Conservation (phyloP, 495 filamentous ascomycete genomes). For the Wilcoxina mikolae region DNA sequence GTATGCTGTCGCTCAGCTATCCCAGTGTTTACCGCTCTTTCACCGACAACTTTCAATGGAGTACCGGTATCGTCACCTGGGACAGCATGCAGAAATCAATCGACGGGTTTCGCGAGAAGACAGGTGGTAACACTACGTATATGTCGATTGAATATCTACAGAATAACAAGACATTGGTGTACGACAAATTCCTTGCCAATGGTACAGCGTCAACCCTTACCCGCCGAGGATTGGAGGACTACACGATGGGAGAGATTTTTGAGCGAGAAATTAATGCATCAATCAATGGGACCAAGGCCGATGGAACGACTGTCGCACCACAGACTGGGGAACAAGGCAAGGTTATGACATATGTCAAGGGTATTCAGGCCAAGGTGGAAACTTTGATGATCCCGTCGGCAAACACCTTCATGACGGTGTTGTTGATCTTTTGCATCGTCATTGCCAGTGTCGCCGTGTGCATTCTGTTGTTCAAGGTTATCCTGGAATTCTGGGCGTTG, state of each 20-base stretch:
- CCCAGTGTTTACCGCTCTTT: slow-evolving; percentile 78
- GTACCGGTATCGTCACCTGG: slow-evolving; percentile 74
- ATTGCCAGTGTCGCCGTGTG: slow-evolving; percentile 71
- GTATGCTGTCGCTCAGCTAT: slow-evolving; percentile 83
- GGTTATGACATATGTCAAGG: slow-evolving; percentile 40
- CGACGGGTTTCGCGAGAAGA: slow-evolving; percentile 63
- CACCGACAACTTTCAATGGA: slow-evolving; percentile 84
- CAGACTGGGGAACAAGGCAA: slow-evolving; percentile 25
- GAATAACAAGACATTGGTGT: slow-evolving; percentile 53
- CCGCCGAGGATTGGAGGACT: slow-evolving; percentile 12
- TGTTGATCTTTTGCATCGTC: slow-evolving; percentile 76
- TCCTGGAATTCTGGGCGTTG: slow-evolving; percentile 81
- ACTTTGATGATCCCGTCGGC: slow-evolving; percentile 67
- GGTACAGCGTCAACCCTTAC: slow-evolving; percentile 11
- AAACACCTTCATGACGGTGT: slow-evolving; percentile 92
- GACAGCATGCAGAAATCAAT: slow-evolving; percentile 63
- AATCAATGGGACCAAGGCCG: background rate
- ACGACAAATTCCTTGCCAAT: slow-evolving; percentile 34
- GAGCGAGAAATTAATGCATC: background rate
- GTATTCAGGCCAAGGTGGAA: slow-evolving; percentile 62
- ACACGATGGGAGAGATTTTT: background rate
- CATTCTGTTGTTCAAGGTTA: slow-evolving; percentile 80
- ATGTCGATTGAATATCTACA: slow-evolving; percentile 61
- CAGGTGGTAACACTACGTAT: slow-evolving; percentile 73
- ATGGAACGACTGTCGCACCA: background rate